Base-by-base conservation (phyloP, 1,284 basidiomycete genomes). In the Fistulinella staudtii region DNA sequence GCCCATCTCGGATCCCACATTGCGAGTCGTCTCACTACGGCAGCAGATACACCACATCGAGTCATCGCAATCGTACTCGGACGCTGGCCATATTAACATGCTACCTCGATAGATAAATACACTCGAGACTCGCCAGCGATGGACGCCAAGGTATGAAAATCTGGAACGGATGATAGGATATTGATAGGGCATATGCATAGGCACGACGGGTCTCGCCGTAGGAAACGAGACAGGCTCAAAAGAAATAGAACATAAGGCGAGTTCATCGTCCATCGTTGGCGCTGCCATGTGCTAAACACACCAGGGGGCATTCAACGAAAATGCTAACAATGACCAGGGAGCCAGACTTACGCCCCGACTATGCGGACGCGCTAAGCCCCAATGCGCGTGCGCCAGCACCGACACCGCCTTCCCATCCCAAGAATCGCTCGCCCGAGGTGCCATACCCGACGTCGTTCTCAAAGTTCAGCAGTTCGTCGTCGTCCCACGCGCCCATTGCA, bases 321-420 rank as follows among this genome's bases (percentile, higher is more conserved):
- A n/a, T n/a, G n/a, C n/a, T n/a, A n/a, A n/a, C n/a, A n/a, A n/a
- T 8, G 31, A 20, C 24, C 44, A 29, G 39, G 44, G 17, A 39
- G n/a, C 46, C 45, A 34, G 29, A 63, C 57, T 61, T 47, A 59
- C 61, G n/a, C n/a, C 36, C 49, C 46, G 39, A 31, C 46, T 65
- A 63, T 38, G 48, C 53, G 10, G 64, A 64, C 3, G 53, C 50
- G 24, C 57, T 71, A 46, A 84, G 68, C 18, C 81, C 86, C 65
- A 89, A 71, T 28, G 84, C 83, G 17, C 87, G 73, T 29, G 86
- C 87, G 18, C 87, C 87, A 36, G 86, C 82, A 29, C 87, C 87
- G 13, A 70, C 67, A 11, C 74, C 76, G 13, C 87, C 87, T 50
- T 85, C 80, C 86, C 87, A 90, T 15, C 81, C 85, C 13, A 77